Evolutionary conservation across 495 filamentous ascomycete genomes (phyloP), one percentile per base, ranked within the genome.

Genomic region (Penicillium roqueforti): DNA sequence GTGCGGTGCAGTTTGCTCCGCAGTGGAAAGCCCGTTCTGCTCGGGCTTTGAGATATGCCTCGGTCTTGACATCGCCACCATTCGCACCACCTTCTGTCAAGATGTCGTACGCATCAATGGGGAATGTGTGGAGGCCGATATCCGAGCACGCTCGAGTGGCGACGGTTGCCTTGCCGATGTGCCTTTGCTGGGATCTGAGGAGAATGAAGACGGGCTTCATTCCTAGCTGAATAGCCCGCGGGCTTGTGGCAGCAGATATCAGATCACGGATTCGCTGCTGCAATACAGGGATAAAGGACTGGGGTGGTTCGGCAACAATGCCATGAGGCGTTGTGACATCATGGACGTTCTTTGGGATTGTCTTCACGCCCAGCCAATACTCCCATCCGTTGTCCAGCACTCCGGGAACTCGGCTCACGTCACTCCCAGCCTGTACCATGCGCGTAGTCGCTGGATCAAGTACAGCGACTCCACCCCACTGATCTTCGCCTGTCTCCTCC

Each of bases 101-200:
- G 44, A 97, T 90, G 58, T 98, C 95, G 66, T 95, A 96, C 0
- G 90, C 87, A 65, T 97, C 90, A 53, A 98, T 87, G 10, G 84
- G 73, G 62, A 97, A 97, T 1, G 83, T 86, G 66, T 98, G 93
- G 3, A 97, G 71, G 11, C 95, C 93, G 44, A 97, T 85, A 56
- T 97, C 93, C 0, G 84, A 79, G 62, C 88, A 91, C 3, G 92
- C 89, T n/a, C 80, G 80, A 1, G 74, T 77, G 0, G 90, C 90
- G 7, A 91, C 61, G 4, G 83, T 87, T 16, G 85, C 78, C 67
- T 98, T 98, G 22, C 93, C 93, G 58, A 97, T 95, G 42, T 87
- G 86, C 40, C 95, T 83, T 60, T 98, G 93, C 4, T 88, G 93
- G 3, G 92, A 96, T 4, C 86, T 85, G 8, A 98, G 74, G 1